phyloP scores from a whole-genome alignment of 306 rosid genomes.

The Lithocarpus polystachyus region DNA sequence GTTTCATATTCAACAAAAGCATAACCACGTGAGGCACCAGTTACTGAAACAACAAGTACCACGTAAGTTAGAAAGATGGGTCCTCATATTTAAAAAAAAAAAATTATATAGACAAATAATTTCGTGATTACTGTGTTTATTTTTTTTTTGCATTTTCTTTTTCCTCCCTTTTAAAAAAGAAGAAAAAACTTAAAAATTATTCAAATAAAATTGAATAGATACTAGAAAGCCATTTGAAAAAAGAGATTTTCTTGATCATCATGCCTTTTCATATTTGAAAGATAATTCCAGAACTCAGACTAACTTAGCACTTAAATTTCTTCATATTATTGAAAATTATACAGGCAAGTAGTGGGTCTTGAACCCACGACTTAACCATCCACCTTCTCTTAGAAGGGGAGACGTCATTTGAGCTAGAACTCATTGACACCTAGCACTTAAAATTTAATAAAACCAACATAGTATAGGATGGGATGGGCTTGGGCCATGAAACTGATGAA shows the following conservation, averaged over 20 bases:
- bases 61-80: background rate
- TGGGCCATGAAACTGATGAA: too few species aligned
- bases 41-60: slow-evolving; percentile 46
- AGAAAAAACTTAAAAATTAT: background rate
- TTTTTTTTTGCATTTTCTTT: too few species aligned
- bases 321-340: background rate
- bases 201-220: background rate
- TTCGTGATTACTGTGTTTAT: background rate
- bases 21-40: slow-evolving; percentile 92
- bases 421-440: too few species aligned
- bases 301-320: background rate
- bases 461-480: too few species aligned
- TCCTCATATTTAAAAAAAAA: slow-evolving; percentile 1
- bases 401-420: too few species aligned
- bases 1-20: slow-evolving; percentile 88
- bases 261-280: background rate
- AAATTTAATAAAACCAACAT: too few species aligned
- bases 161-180: background rate
- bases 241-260: background rate
- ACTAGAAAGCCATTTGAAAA: background rate
- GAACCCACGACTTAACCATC: too few species aligned
- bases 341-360: too few species aligned
- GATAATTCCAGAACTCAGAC: background rate
- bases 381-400: too few species aligned
- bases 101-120: background rate